Base-by-base conservation (phyloP, 2,329 filamentous ascomycete species). In the Xylariaceae sp. region DNA sequence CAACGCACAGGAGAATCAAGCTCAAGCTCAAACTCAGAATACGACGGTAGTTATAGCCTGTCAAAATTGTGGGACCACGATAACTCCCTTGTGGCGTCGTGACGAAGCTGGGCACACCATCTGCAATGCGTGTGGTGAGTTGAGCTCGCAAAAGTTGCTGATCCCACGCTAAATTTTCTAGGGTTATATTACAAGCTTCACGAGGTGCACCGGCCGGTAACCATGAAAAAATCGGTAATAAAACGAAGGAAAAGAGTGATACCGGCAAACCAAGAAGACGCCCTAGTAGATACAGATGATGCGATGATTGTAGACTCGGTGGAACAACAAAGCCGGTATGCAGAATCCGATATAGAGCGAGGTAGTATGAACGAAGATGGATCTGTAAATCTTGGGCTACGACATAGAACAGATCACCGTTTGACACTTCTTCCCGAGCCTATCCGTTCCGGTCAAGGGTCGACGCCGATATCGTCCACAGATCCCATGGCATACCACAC, bases 191-290 rank as follows among this genome's bases (percentile, higher is more conserved):
- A 95, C 76, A 97, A 97, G 73, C 84, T 99, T 2, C 94, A 99
- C 70, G 92, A 92, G 49, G 86, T 92, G 24, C 93, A 97, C 72
- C 84, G 94, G 35, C 94, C 94, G 0, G 91, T 94, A 4, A 91
- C 91, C n/a, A 97, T 99, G 94, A 99, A 97, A 74, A 97, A 97
- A 72, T 89, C 91, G 3, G 89, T 96, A 21, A 99, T 99, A 71
- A 97, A 99, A 74, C 85, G 94, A 58, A 83, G 94, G 56, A 97
- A 97, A 79, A 87, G 94, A 53, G 92, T 97, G 5, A 92, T 97
- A 36, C 92, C 93, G 15, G 91, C 89, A 15, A 77, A 84, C 21
- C 76, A 81, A 42, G 80, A 77, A 15, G 72, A 72, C 2, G 63
- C 63, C 1, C 74, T 75, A 46, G 44, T 54, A 7, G 70, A 72